Percentiles rank a stretch among this genome's conserved stretches.
These are phyloP conservation scores for Colletotrichum tropicicola DNA, from an alignment of 2,329 filamentous ascomycete species.

Conservation along the genomic window DNA sequence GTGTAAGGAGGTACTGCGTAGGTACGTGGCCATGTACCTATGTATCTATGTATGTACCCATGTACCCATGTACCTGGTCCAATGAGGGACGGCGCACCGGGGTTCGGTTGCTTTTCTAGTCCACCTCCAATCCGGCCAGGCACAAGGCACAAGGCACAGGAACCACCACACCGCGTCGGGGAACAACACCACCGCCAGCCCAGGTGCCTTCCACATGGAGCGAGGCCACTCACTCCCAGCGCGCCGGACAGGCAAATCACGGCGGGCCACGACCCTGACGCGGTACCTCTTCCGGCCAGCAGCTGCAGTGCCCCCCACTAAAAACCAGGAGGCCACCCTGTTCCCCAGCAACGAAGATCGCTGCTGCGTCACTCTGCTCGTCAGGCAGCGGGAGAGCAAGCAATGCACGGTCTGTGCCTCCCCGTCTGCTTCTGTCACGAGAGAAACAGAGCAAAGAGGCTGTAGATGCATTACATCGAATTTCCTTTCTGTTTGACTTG, in stretches of 20 bases:
- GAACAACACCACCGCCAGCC: neutral
- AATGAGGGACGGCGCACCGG: too few species aligned
- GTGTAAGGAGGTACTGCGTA: too few species aligned
- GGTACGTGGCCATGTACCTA: too few species aligned
- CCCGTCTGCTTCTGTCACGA: neutral
- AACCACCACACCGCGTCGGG: too few species aligned
- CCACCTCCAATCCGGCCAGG: too few species aligned
- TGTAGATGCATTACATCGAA: conserved; percentile 8
- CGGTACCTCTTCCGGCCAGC: neutral
- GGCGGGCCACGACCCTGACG: neutral
- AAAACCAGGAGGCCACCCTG: conserved; percentile 16
- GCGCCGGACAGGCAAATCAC: conserved; percentile 12
- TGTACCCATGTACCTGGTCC: too few species aligned
- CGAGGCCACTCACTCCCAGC: neutral
- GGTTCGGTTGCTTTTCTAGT: too few species aligned
- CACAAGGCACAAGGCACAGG: too few species aligned
- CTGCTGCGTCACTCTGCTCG: conserved; percentile 18
- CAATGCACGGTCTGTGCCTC: too few species aligned
- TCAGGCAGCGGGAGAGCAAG: too few species aligned
- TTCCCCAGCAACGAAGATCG: conserved; percentile 32
- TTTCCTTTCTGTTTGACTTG: neutral
- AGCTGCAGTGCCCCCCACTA: neutral
- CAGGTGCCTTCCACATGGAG: neutral
- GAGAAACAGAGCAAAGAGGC: neutral
- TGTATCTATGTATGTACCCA: too few species aligned